Conservation (phyloP, 805 yeast species). For the Metahyphopichia silvanorum region DNA sequence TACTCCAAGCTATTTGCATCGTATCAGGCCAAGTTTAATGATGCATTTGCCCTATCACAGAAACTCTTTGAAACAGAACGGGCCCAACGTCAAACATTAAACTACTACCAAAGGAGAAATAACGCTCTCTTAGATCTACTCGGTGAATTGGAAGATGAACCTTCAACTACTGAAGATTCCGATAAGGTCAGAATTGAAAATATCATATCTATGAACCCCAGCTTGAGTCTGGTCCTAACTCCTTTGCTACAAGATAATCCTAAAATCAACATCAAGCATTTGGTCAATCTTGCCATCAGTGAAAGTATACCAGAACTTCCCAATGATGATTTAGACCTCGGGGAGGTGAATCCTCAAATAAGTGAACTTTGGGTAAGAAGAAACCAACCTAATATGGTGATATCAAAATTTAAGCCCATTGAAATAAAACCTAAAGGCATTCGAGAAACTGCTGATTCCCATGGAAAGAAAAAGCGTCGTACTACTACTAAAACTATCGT, state of each 20-base stretch:
- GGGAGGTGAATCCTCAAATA: slow-evolving; percentile 39
- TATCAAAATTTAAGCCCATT: slow-evolving; percentile 32
- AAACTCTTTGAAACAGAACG: slow-evolving; percentile 28
- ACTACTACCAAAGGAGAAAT: slow-evolving; percentile 33
- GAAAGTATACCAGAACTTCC: slow-evolving; percentile 36
- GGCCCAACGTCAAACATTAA: slow-evolving; percentile 31
- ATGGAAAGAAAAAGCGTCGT: slow-evolving; percentile 7
- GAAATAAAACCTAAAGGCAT: slow-evolving; percentile 17
- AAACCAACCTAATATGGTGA: slow-evolving; percentile 30
- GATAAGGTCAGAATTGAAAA: slow-evolving; percentile 18
- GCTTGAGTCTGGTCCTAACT: slow-evolving; percentile 11
- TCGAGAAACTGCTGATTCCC: slow-evolving; percentile 5
- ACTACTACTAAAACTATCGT: too few species aligned
- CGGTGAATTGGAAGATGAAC: slow-evolving; percentile 12
- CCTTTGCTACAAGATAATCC: too few species aligned
- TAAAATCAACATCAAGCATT: too few species aligned
- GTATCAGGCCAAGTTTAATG: slow-evolving; percentile 23
- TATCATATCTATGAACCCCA: slow-evolving; percentile 19
- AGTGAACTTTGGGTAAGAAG: slow-evolving; percentile 37
- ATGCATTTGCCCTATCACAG: slow-evolving; percentile 19
- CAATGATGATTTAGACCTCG: slow-evolving; percentile 31
- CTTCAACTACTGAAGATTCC: neutral
- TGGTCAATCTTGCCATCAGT: slow-evolving; percentile 24
- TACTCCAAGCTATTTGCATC: slow-evolving; percentile 23
- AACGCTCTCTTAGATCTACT: slow-evolving; percentile 33